Base-by-base conservation (phyloP, 345 rosid genomes). In the Bretschneidera sinensis region DNA sequence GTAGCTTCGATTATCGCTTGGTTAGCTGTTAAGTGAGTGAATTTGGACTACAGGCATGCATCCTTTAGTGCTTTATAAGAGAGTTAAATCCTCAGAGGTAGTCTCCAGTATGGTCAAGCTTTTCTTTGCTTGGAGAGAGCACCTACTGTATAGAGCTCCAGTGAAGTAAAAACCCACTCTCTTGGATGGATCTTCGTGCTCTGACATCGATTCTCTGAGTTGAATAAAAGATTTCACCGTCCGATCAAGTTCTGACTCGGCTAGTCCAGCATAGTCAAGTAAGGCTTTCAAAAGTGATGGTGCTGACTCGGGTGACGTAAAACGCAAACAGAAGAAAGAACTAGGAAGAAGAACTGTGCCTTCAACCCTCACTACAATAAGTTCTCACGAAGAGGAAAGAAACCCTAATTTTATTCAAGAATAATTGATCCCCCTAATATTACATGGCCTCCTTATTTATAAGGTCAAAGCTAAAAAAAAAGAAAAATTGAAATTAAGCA, bases 1-100 rank as follows among this genome's bases (percentile, higher is more conserved):
- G 95, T 85, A 20, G 98, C 95, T 75, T 92, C 98, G 0, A 92
- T 89, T 33, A 92, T 92, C 49, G 98, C 92, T 59, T 89, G 98
- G 53, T 92, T 89, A 17, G 98, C 98, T 0, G 98, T 92, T 43
- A 92, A 63, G 72, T 92, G 96, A 60, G 98, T 92, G 60, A 92
- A 92, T 52, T 89, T 92, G 22, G 84, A 82, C 56, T 85, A 92
- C 0, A 97, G 98, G 20, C 92, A 87, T 0, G 98, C 96, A 67
- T 92, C 98, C 78, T 89, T 87, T 33, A 92, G 58, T 25, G 96
- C 82, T 63, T 87, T 89, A 66, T 85, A 87, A 74, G 62, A 87
- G 71, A 17, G 79, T 80, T 67, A 81, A 74, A 16, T 92, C 89
- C 35, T 81, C 96, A 48, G 83, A 62, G 21, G 79, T 61, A 0